A percentile compares a stretch with the other conserved stretches of the same genome.
These are phyloP conservation scores for Sporothrix euskadiensis DNA, from an alignment of 2,329 filamentous ascomycete genomes.

Conservation along the genomic window DNA sequence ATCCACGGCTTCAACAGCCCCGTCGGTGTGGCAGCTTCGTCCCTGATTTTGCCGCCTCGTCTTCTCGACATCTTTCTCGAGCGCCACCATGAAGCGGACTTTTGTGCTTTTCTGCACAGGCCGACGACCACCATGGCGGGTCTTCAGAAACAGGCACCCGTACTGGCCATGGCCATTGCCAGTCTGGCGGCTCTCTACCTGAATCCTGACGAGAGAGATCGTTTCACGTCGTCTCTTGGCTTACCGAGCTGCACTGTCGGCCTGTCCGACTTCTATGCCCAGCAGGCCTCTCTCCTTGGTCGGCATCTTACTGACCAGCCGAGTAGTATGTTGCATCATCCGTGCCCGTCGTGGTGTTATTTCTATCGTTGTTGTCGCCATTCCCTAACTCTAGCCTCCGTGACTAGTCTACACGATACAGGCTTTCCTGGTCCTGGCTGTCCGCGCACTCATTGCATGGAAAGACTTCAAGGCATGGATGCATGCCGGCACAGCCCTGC, in stretches of 20 bases:
- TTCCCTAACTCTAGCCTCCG: neutral
- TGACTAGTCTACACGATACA: constrained; percentile 1
- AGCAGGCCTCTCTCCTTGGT: neutral
- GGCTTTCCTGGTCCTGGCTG: constrained; percentile 2
- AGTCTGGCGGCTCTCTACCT: neutral
- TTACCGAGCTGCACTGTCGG: neutral
- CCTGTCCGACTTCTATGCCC: neutral
- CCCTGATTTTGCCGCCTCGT: neutral
- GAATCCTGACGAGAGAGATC: neutral
- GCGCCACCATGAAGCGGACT: constrained; percentile 19
- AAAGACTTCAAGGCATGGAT: constrained; percentile 23
- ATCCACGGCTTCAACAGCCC: neutral
- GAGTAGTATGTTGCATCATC: neutral
- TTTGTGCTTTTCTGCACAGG: constrained; percentile 21
- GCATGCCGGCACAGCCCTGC: constrained; percentile 29
- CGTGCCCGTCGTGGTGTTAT: neutral
- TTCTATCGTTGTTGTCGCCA: neutral
- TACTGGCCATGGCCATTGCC: constrained; percentile 4
- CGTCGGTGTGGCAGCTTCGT: neutral
- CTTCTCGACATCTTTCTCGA: constrained; percentile 20
- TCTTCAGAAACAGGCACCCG: neutral
- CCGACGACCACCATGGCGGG: constrained; percentile 5
- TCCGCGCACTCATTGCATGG: constrained; percentile 14
- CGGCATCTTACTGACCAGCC: constrained; percentile 5
- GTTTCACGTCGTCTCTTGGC: neutral